Conservation (phyloP, 352 stramenopile species). For the Pythium phragmitis region DNA sequence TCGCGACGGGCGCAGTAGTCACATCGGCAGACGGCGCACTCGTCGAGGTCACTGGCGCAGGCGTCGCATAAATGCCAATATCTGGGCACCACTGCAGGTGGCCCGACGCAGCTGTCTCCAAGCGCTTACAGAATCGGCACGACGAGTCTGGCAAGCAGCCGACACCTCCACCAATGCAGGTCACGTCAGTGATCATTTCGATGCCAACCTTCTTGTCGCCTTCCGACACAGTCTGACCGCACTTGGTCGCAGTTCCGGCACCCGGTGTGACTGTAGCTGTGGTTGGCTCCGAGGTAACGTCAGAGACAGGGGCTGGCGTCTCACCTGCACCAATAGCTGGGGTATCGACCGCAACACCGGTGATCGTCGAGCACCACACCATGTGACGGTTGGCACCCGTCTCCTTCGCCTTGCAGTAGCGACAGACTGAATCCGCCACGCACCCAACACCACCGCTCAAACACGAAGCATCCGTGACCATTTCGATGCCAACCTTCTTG, state of each 20-base stretch:
- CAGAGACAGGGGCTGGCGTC: neutral
- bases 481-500: slow-evolving; percentile 17
- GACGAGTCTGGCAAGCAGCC: slow-evolving; percentile 5
- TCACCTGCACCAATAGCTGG: neutral
- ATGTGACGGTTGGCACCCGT: slow-evolving; percentile 1
- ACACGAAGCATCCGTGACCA: slow-evolving; percentile 24
- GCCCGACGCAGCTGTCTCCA: neutral
- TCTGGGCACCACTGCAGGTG: slow-evolving; percentile 11
- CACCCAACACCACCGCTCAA: slow-evolving; percentile 9
- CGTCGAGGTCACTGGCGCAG: neutral
- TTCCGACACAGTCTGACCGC: slow-evolving; percentile 8
- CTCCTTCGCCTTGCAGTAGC: slow-evolving; percentile 16
- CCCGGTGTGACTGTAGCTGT: neutral
- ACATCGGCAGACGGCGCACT: too few species aligned
- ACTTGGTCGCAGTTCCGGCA: neutral
- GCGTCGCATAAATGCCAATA: neutral
- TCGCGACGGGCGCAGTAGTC: neutral
- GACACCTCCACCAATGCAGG: slow-evolving; percentile 15
- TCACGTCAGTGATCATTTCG: slow-evolving; percentile 7
- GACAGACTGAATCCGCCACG: slow-evolving; percentile 7
- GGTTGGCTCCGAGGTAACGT: neutral
- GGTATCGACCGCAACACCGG: neutral
- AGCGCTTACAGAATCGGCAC: slow-evolving; percentile 18
- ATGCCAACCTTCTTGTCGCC: slow-evolving; percentile 26
- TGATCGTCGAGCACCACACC: slow-evolving; percentile 12